These are phyloP conservation scores for Hypericum perforatum DNA, from an alignment of 345 rosid genomes.

Conservation along the genomic window DNA sequence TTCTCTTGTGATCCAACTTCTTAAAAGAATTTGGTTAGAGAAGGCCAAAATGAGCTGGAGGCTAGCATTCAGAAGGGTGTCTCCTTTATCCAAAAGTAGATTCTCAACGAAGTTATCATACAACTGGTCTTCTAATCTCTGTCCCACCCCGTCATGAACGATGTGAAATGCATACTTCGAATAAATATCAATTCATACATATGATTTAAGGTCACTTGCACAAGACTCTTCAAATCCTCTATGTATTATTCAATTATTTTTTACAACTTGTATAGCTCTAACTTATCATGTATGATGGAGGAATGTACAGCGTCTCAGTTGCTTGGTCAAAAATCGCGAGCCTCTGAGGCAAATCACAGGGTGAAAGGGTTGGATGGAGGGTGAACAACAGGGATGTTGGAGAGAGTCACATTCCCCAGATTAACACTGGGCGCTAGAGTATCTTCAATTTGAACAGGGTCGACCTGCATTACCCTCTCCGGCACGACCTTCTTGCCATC, in stretches of 20 bases:
- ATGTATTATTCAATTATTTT: too few species aligned
- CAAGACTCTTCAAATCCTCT: too few species aligned
- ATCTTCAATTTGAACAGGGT: conserved; percentile 61
- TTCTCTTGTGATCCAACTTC: too few species aligned
- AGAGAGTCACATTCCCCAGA: conserved; percentile 46
- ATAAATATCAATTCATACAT: too few species aligned
- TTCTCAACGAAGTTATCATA: neutral
- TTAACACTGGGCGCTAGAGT: conserved; percentile 40
- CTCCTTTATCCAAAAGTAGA: neutral
- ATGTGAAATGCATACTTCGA: too few species aligned
- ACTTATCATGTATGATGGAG: too few species aligned
- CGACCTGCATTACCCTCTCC: conserved; percentile 57
- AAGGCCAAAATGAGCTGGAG: conserved; percentile 2
- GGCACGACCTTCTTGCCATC: conserved; percentile 68
- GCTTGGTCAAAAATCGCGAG: too few species aligned
- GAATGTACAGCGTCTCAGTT: too few species aligned
- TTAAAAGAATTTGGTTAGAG: conserved; percentile 4
- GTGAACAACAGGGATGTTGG: conserved; percentile 40
- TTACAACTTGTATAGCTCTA: too few species aligned
- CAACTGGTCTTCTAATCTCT: too few species aligned
- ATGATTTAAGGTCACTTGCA: too few species aligned
- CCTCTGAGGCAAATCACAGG: conserved; percentile 20
- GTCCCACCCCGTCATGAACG: too few species aligned
- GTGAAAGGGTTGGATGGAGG: conserved; percentile 60
- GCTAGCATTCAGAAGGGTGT: conserved; percentile 2